Percentiles rank a stretch among this genome's conserved stretches.
phyloP scores from a whole-genome alignment of 805 yeast species.

The Zygoascus bituminiphila region DNA sequence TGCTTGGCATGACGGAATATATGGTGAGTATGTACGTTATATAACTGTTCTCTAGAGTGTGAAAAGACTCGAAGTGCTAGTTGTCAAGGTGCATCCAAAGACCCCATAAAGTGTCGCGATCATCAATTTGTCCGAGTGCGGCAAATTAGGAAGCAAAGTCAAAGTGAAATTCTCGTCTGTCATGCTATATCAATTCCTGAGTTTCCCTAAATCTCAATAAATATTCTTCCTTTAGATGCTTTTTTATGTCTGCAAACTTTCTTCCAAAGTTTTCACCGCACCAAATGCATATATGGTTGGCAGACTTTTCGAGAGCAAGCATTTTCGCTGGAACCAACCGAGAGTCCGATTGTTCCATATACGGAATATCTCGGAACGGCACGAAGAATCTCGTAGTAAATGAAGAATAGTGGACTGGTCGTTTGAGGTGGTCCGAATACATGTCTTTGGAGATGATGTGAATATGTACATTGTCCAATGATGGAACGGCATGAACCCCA shows the following conservation, averaged over 20 bases:
- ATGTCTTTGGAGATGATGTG: slow-evolving; percentile 67
- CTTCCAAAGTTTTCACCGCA: slow-evolving; percentile 37
- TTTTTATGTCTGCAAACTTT: slow-evolving; percentile 36
- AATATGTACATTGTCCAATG: slow-evolving; percentile 59
- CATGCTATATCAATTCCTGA: too few species aligned
- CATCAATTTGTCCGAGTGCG: too few species aligned
- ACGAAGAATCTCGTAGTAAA: slow-evolving; percentile 62
- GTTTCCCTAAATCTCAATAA: neutral
- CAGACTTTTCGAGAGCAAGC: slow-evolving; percentile 29
- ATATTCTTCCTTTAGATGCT: slow-evolving; percentile 33
- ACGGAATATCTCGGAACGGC: slow-evolving; percentile 42
- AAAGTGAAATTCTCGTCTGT: too few species aligned
- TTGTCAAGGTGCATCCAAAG: too few species aligned
- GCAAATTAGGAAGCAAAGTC: too few species aligned
- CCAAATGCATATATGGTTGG: slow-evolving; percentile 35
- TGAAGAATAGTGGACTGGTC: slow-evolving; percentile 60
- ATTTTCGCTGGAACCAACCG: slow-evolving; percentile 33
- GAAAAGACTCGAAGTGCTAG: too few species aligned
- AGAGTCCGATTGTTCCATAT: slow-evolving; percentile 14
- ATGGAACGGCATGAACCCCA: slow-evolving; percentile 68
- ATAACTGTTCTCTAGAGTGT: too few species aligned
- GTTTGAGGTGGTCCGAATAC: slow-evolving; percentile 44
- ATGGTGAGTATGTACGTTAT: too few species aligned
- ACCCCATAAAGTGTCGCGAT: too few species aligned
- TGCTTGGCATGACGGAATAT: neutral